A percentile compares a stretch with the other conserved stretches of the same genome.
Evolutionary conservation across 2,329 filamentous ascomycete species (phyloP).

Genomic region (Phialemoniopsis sp.): DNA sequence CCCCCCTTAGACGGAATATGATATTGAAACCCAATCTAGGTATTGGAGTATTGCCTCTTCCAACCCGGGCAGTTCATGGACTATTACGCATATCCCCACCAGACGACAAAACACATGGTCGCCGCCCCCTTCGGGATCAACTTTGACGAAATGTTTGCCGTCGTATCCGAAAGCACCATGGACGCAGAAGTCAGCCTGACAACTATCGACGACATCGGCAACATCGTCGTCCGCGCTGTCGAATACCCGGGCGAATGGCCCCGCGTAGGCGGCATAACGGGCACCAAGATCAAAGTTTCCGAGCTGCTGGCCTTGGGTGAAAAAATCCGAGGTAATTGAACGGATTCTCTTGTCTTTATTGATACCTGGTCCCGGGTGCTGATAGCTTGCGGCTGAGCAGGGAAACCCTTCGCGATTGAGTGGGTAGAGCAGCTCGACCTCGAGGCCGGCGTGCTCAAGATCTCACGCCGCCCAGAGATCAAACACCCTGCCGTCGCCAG

Average conservation of each 20-base stretch:
- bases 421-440: conserved; percentile 43
- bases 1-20: too few relatives aligned
- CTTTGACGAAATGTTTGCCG: conserved; percentile 33
- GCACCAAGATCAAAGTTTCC: conserved; percentile 24
- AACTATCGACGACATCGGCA: conserved; percentile 35
- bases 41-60: conserved; percentile 53
- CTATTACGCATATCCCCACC: conserved; percentile 47
- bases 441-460: conserved; percentile 30
- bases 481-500: conserved; percentile 24
- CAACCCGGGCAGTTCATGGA: conserved; percentile 50
- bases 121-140: conserved; percentile 32
- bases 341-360: neutral
- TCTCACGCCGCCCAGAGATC: conserved; percentile 32
- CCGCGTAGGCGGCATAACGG: conserved; percentile 31
- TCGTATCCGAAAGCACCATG: conserved; percentile 36
- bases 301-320: conserved; percentile 32
- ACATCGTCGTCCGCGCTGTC: conserved; percentile 29
- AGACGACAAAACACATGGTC: conserved; percentile 37
- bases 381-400: conserved; percentile 20
- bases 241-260: conserved; percentile 41
- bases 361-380: too few relatives aligned
- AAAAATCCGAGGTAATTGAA: conserved; percentile 7
- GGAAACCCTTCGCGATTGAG: conserved; percentile 36
- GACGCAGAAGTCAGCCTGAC: conserved; percentile 38
- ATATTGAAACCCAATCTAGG: conserved; percentile 19